Conservation (phyloP, 768 basidiomycete species). For the Tricholoma terreum region DNA sequence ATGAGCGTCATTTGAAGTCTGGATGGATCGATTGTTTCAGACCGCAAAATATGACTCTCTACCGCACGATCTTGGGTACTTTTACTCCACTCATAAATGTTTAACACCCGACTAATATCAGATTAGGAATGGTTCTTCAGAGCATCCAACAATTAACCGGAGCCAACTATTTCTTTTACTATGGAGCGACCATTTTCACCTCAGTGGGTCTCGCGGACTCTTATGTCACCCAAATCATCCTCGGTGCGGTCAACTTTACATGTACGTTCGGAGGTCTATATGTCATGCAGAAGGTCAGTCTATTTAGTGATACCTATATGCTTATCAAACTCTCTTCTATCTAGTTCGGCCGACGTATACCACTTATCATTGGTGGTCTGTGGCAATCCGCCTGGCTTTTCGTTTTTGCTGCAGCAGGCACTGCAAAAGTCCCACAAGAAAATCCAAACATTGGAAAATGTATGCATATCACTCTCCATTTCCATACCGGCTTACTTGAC, state of each 20-base stretch:
- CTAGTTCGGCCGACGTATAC: slow-evolving; percentile 63
- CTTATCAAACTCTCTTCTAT: slow-evolving; percentile 18
- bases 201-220: slow-evolving; percentile 66
- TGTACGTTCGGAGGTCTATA: slow-evolving; percentile 74
- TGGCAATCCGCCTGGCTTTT: slow-evolving; percentile 74
- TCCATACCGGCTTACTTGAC: neutral
- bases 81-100: neutral
- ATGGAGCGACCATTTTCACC: slow-evolving; percentile 62
- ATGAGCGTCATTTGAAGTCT: slow-evolving; percentile 42
- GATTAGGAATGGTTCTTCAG: slow-evolving; percentile 57
- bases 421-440: slow-evolving; percentile 49
- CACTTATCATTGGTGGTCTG: slow-evolving; percentile 64
- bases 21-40: slow-evolving; percentile 73
- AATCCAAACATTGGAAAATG: slow-evolving; percentile 52
- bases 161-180: slow-evolving; percentile 70
- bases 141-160: slow-evolving; percentile 71
- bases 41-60: slow-evolving; percentile 52
- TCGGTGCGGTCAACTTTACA: slow-evolving; percentile 69
- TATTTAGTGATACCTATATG: neutral
- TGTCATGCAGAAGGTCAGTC: slow-evolving; percentile 59
- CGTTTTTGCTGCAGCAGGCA: slow-evolving; percentile 71
- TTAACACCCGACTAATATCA: neutral
- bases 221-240: slow-evolving; percentile 71
- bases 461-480: slow-evolving; percentile 21
- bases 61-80: slow-evolving; percentile 55